Conservation (phyloP, 176 grass and related monocot species). For the Luzula sylvatica region DNA sequence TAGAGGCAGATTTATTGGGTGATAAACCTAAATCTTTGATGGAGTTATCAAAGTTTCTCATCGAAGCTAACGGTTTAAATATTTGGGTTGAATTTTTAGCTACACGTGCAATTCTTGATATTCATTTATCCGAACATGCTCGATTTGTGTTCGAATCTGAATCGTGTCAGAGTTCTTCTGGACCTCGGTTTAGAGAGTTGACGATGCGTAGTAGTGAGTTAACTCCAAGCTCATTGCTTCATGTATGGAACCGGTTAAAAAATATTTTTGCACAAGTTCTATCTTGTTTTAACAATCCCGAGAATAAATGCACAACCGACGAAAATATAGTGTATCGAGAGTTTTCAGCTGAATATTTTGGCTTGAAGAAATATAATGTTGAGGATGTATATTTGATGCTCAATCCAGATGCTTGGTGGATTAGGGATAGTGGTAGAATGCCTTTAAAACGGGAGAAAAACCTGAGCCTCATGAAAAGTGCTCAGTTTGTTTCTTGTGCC, state of each 20-base stretch:
- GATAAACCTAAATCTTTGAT: constrained; percentile 24
- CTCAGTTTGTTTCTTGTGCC: constrained; percentile 31
- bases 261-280: constrained; percentile 24
- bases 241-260: constrained; percentile 43
- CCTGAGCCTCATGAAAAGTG: constrained; percentile 5
- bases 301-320: constrained; percentile 16
- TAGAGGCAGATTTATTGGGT: constrained; percentile 38
- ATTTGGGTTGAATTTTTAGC: constrained; percentile 34
- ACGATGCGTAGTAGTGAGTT: constrained; percentile 21
- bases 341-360: constrained; percentile 55
- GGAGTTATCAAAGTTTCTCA: constrained; percentile 22
- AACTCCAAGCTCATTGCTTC: constrained; percentile 34
- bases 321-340: constrained; percentile 26
- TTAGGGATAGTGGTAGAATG: constrained; percentile 15
- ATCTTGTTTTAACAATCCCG: constrained; percentile 8
- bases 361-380: constrained; percentile 34
- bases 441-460: constrained; percentile 25
- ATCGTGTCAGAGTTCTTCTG: constrained; percentile 14
- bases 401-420: constrained; percentile 48
- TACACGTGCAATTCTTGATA: constrained; percentile 43
- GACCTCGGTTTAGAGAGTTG: constrained; percentile 11
- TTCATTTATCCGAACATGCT: constrained; percentile 27
- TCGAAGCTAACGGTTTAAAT: constrained; percentile 29
- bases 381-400: constrained; percentile 22
- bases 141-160: constrained; percentile 25